Evolutionary conservation across 2,329 filamentous ascomycete species (phyloP), one percentile per base, ranked within the genome.

Genomic region (Aspergillus neotritici): DNA sequence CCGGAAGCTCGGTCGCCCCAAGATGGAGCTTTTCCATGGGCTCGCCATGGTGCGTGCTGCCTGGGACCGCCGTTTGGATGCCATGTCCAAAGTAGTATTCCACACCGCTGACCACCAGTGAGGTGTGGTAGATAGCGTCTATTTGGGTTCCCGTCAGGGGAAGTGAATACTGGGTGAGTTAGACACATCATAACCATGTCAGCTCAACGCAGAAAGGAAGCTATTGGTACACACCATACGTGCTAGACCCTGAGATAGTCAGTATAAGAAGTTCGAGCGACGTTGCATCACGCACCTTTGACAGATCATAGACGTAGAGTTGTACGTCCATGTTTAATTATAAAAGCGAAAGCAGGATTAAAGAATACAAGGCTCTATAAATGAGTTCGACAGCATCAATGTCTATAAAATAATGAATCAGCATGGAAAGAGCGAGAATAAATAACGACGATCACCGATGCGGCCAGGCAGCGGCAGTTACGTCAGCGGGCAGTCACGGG

Each of bases 51-150:
- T 97, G 91, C 1, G 89, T 96, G 9, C 79, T 77, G 1, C 90
- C 90, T 0, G 93, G 87, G 8, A 73, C 69, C 47, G 91, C 88
- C 41, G 83, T 82, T 56, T 94, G 86, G 40, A 97, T 84, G 43
- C 88, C 88, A 43, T 86, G 83, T 47, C 94, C 91, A 55, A 90
- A 97, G 57, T 91, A 82, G 65, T 94, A 96, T 67, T 98, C 93
- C 39, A 84, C 77, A n/a, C 83, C 83, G 40, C 82, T 79, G 31
- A 97, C 74, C 33, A 95, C 84, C 41, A 98, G 82, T 0, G 90
- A 87, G 0, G 93, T 97, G 65, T 98, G 93, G 56, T 97, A 97
- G 41, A 98, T 81, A 41, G 93, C 93, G 65, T 97, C 91, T 38
- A 96, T 87, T 40, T 84, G 80, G 1, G 75, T 78, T 2, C 83